phyloP scores from a whole-genome alignment of 1,139 yeast genomes.

The Candida sp. region DNA sequence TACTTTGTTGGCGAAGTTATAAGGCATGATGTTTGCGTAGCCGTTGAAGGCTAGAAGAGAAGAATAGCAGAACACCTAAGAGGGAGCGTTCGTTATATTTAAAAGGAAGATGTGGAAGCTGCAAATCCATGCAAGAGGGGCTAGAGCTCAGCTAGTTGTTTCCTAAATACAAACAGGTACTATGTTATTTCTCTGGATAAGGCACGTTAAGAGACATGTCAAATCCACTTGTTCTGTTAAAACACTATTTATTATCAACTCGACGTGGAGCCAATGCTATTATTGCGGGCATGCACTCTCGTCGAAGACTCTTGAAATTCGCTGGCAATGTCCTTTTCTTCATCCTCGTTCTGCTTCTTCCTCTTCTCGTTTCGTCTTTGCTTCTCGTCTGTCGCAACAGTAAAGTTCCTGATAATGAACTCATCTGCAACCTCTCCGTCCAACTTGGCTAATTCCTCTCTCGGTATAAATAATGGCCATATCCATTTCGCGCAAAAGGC shows the following conservation, averaged over 20 bases:
- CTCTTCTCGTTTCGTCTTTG: constrained; percentile 9
- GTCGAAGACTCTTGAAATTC: constrained; percentile 7
- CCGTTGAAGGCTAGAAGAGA: neutral
- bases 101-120: too few relatives aligned
- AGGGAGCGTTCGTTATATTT: too few relatives aligned
- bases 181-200: too few relatives aligned
- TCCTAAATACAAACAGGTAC: neutral
- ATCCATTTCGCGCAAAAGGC: constrained; percentile 71
- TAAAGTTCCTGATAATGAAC: constrained; percentile 48
- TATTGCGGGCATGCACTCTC: neutral
- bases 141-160: neutral
- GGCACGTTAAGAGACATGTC: too few relatives aligned
- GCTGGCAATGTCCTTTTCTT: constrained; percentile 9
- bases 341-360: constrained; percentile 8
- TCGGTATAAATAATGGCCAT: constrained; percentile 68
- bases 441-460: constrained; percentile 59
- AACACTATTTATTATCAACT: neutral
- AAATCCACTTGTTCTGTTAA: neutral
- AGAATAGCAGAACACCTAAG: neutral
- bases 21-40: constrained; percentile 9
- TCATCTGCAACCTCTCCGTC: constrained; percentile 77
- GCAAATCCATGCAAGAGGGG: too few relatives aligned
- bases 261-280: neutral
- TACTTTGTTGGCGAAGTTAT: constrained; percentile 20
- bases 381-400: constrained; percentile 20